Percentiles rank a stretch among this genome's conserved stretches.
Conservation (phyloP, 1,139 yeast species). For the Debaryomyces subglobosus region DNA sequence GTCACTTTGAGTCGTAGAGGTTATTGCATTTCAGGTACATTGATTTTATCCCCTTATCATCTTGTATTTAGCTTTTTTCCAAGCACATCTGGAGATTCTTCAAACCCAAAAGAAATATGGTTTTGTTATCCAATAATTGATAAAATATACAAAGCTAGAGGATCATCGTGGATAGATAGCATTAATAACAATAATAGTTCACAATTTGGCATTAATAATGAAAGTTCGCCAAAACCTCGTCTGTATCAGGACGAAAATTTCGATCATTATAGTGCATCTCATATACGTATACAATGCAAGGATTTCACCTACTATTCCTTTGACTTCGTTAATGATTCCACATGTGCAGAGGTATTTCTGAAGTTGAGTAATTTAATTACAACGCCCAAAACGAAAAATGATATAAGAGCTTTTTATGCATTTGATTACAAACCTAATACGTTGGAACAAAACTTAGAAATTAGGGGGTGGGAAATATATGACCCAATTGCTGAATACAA, state of each 20-base stretch:
- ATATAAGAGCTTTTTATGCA: slow-evolving; percentile 50
- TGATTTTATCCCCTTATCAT: slow-evolving; percentile 84
- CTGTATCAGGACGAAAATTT: slow-evolving; percentile 19
- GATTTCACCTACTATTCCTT: slow-evolving; percentile 87
- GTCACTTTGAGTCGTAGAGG: slow-evolving; percentile 77
- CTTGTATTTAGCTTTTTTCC: slow-evolving; percentile 65
- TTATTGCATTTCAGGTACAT: slow-evolving; percentile 60
- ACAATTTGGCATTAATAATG: slow-evolving; percentile 3
- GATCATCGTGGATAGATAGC: slow-evolving; percentile 43
- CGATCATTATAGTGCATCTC: slow-evolving; percentile 54
- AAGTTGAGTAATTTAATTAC: slow-evolving; percentile 67
- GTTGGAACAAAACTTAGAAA: slow-evolving; percentile 63
- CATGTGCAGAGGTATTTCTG: slow-evolving; percentile 73
- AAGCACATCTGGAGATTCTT: slow-evolving; percentile 18
- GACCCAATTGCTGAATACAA: slow-evolving; percentile 64
- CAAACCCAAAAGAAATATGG: slow-evolving; percentile 73
- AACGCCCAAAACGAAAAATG: slow-evolving; percentile 33
- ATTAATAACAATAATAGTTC: slow-evolving; percentile 11
- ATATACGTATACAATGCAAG: slow-evolving; percentile 72
- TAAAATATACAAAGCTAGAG: slow-evolving; percentile 60
- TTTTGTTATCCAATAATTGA: slow-evolving; percentile 88
- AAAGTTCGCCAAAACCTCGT: slow-evolving; percentile 15
- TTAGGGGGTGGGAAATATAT: slow-evolving; percentile 75
- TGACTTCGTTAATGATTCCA: slow-evolving; percentile 62
- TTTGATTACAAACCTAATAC: slow-evolving; percentile 52